Evolutionary conservation across 345 rosid species (phyloP).

Genomic region (Camelina sativa): DNA sequence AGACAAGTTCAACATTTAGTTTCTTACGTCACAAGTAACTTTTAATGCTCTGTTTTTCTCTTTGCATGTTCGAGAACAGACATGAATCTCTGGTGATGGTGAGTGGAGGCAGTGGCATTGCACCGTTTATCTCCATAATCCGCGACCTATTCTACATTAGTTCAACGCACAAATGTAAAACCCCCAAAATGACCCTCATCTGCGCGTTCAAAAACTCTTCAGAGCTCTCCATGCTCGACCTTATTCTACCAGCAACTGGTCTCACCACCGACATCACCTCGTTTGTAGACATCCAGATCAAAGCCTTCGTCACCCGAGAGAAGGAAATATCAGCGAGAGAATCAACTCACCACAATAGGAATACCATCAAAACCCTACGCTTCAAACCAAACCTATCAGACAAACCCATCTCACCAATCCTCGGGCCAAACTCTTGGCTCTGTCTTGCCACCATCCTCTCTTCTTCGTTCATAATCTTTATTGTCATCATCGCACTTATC

Average conservation of each 20-base stretch:
- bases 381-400: conserved; percentile 66
- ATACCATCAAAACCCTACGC: conserved; percentile 46
- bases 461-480: conserved; percentile 68
- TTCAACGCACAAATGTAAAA: conserved; percentile 34
- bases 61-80: conserved; percentile 36
- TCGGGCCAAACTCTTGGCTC: conserved; percentile 79
- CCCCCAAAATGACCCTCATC: conserved; percentile 58
- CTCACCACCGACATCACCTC: conserved; percentile 37
- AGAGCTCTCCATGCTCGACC: conserved; percentile 71
- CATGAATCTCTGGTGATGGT: conserved; percentile 68
- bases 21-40: conserved; percentile 24
- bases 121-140: conserved; percentile 80
- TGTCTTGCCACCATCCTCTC: conserved; percentile 72
- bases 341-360: conserved; percentile 13
- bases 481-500: conserved; percentile 60
- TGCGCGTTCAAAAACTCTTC: conserved; percentile 60
- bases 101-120: conserved; percentile 83
- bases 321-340: conserved; percentile 10
- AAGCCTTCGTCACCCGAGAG: conserved; percentile 76
- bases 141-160: conserved; percentile 57
- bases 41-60: not conserved
- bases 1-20: not conserved
- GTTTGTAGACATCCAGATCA: conserved; percentile 52
- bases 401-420: conserved; percentile 55
- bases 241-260: conserved; percentile 53